A percentile compares a stretch with the other conserved stretches of the same genome.
phyloP scores from a whole-genome alignment of 345 rosid genomes.

The Hypericum androsaemum region DNA sequence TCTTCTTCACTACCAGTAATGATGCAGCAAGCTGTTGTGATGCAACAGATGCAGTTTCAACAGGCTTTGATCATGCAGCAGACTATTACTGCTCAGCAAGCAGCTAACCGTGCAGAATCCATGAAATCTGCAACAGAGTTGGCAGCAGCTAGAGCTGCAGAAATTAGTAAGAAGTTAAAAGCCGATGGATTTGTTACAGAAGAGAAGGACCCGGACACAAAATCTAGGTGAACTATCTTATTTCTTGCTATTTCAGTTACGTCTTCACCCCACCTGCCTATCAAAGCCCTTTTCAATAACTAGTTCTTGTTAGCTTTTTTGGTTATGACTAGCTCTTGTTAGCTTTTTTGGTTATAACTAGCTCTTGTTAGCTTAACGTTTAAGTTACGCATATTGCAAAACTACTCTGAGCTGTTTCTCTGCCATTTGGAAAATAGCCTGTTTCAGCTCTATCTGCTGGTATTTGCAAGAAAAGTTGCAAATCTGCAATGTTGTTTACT shows the following conservation, averaged over 20 bases:
- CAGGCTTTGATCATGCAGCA: conserved; percentile 98
- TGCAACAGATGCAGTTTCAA: conserved; percentile 98
- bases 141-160: conserved; percentile 97
- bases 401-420: too few relatives aligned
- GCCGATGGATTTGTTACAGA: conserved; percentile 65
- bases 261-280: neutral
- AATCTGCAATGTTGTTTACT: too few relatives aligned
- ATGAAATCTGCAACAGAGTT: conserved; percentile 98
- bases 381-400: too few relatives aligned
- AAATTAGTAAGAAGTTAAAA: conserved; percentile 78
- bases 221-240: conserved; percentile 44
- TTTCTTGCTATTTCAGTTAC: neutral
- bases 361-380: too few relatives aligned
- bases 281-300: too few relatives aligned
- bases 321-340: too few relatives aligned
- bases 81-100: conserved; percentile 91
- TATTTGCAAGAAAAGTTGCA: too few relatives aligned
- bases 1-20: conserved; percentile 86
- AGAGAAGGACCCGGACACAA: conserved; percentile 44
- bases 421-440: too few relatives aligned
- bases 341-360: too few relatives aligned
- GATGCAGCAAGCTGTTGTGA: conserved; percentile 99
- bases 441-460: too few relatives aligned
- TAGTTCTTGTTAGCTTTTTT: too few relatives aligned
- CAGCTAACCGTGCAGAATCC: conserved; percentile 82